Evolutionary conservation across 805 yeast species (phyloP).

Genomic region (Phaffomyces thermotolerans): DNA sequence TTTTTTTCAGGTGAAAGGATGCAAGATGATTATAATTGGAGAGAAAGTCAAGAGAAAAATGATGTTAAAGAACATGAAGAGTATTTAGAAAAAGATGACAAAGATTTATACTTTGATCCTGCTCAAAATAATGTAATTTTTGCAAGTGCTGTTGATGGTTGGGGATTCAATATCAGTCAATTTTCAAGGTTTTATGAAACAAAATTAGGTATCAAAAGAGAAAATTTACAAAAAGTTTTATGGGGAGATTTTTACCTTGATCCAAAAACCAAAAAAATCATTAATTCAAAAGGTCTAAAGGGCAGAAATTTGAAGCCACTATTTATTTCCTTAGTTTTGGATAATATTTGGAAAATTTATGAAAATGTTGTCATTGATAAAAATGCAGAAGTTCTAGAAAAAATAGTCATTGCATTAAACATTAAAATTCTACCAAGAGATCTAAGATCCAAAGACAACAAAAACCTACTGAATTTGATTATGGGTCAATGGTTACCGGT

Average conservation of each 20-base stretch:
- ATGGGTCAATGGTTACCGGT: conserved; percentile 95
- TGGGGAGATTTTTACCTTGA: conserved; percentile 95
- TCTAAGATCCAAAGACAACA: conserved; percentile 69
- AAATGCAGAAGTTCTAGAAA: conserved; percentile 64
- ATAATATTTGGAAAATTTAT: conserved; percentile 89
- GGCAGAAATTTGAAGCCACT: conserved; percentile 65
- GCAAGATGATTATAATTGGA: conserved; percentile 75
- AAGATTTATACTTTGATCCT: conserved; percentile 81
- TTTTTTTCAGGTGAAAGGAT: conserved; percentile 89
- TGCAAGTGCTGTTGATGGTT: conserved; percentile 90
- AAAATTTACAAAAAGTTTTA: conserved; percentile 71
- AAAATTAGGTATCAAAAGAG: conserved; percentile 77
- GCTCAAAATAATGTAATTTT: conserved; percentile 83
- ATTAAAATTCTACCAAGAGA: conserved; percentile 71
- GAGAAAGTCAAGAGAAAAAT: conserved; percentile 50
- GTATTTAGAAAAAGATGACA: conserved; percentile 69
- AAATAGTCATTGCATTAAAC: conserved; percentile 63
- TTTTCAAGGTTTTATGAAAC: conserved; percentile 81
- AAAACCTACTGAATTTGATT: conserved; percentile 51
- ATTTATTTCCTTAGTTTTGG: conserved; percentile 81
- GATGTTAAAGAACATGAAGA: conserved; percentile 34
- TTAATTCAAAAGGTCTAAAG: conserved; percentile 57
- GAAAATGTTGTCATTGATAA: conserved; percentile 58
- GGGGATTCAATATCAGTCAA: conserved; percentile 93
- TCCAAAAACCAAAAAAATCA: conserved; percentile 79